Percentiles rank a stretch among this genome's conserved stretches.
phyloP scores from a whole-genome alignment of 306 rosid genomes.

The Prunus mume region DNA sequence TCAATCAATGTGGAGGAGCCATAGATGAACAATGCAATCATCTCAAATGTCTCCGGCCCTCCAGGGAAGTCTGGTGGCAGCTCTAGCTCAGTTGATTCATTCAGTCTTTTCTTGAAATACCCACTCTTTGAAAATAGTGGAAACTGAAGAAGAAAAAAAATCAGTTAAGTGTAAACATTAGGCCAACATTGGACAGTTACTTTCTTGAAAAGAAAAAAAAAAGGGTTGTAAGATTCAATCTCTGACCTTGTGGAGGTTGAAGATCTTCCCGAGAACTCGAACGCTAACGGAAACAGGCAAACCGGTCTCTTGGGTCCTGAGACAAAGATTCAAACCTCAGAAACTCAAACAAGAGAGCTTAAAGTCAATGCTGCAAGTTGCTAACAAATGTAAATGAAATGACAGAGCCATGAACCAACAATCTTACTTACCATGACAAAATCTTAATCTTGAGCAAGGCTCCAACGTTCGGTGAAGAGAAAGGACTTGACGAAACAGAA shows the following conservation, averaged over 20 bases:
- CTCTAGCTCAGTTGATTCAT: slow-evolving; percentile 56
- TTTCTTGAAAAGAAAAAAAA: too few relatives aligned
- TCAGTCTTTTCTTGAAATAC: slow-evolving; percentile 60
- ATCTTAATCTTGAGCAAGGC: slow-evolving; percentile 84
- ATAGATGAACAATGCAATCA: slow-evolving; percentile 69
- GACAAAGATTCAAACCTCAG: slow-evolving; percentile 17
- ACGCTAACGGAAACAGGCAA: slow-evolving; percentile 66
- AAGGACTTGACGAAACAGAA: slow-evolving; percentile 63
- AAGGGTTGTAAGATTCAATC: neutral
- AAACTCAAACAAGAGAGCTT: slow-evolving; percentile 5
- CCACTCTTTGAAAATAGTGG: slow-evolving; percentile 78
- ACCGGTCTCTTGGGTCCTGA: slow-evolving; percentile 91
- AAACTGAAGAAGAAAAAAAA: slow-evolving; percentile 42
- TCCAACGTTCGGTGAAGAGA: slow-evolving; percentile 69
- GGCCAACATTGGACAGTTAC: neutral
- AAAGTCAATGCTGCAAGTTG: slow-evolving; percentile 1
- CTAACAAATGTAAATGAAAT: neutral
- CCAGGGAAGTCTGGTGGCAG: slow-evolving; percentile 76
- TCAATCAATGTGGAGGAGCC: slow-evolving; percentile 74
- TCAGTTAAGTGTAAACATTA: neutral
- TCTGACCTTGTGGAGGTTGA: slow-evolving; percentile 71
- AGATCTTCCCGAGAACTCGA: slow-evolving; percentile 55
- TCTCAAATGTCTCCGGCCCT: slow-evolving; percentile 78
- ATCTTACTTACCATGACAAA: slow-evolving; percentile 64
- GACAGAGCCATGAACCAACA: neutral